These are phyloP conservation scores for Jaminaea rosea DNA, from an alignment of 1,284 basidiomycete genomes.

Conservation along the genomic window DNA sequence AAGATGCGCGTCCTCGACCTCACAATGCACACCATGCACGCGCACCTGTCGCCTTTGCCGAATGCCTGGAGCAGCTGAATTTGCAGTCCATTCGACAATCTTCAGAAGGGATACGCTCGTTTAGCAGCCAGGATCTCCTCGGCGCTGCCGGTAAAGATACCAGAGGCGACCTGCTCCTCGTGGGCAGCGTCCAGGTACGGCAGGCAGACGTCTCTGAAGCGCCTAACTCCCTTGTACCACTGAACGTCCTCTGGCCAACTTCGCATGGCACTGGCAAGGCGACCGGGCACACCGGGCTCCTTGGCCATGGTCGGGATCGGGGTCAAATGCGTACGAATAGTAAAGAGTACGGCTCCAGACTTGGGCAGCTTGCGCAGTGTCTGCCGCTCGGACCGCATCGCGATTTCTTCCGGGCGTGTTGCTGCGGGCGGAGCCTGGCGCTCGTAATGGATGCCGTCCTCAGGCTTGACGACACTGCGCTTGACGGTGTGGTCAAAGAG, in stretches of 20 bases:
- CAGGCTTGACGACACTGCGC: not conserved
- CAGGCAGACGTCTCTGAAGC: conserved; percentile 53
- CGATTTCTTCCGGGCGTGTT: not conserved
- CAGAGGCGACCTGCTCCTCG: conserved; percentile 46
- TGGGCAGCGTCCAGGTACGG: conserved; percentile 53
- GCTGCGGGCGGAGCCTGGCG: conserved; percentile 7
- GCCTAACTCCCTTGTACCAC: conserved; percentile 54
- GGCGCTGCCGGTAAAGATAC: conserved; percentile 13
- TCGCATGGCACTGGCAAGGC: conserved; percentile 60
- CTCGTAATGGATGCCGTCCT: conserved; percentile 14
- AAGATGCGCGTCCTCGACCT: no score
- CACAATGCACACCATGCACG: no score
- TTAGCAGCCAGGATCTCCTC: not conserved
- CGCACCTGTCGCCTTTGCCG: no score
- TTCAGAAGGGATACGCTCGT: not conserved
- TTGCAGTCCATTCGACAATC: no score
- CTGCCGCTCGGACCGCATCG: conserved; percentile 59
- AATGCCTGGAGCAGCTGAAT: no score
- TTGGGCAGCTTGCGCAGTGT: conserved; percentile 55
- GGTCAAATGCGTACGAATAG: conserved; percentile 62
- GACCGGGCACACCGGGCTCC: conserved; percentile 60
- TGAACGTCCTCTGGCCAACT: conserved; percentile 63
- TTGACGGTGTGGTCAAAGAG: conserved; percentile 48
- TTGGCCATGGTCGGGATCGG: conserved; percentile 55
- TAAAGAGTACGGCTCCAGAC: conserved; percentile 63